phyloP scores from a whole-genome alignment of 108 stramenopile genomes.

The Parmales sp. region DNA sequence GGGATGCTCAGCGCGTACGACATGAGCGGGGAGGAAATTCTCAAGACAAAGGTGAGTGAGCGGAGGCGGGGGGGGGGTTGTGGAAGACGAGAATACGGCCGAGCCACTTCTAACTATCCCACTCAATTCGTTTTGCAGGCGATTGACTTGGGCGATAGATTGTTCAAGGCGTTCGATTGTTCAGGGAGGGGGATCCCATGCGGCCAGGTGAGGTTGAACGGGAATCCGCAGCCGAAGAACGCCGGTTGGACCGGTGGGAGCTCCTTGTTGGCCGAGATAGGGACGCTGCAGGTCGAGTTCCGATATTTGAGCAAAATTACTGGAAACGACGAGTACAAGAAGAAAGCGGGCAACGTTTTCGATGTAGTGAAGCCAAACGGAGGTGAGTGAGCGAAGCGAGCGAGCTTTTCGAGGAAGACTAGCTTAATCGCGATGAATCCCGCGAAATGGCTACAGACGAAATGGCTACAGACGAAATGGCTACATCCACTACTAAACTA shows the following conservation, averaged over 20 bases:
- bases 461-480: too few relatives aligned
- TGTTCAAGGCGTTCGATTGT: slow-evolving; percentile 48
- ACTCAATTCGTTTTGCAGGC: too few relatives aligned
- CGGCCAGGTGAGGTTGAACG: slow-evolving; percentile 39
- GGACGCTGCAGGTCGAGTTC: slow-evolving; percentile 84
- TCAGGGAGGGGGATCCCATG: slow-evolving; percentile 42
- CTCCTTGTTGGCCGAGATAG: slow-evolving; percentile 61
- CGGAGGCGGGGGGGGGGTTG: too few relatives aligned
- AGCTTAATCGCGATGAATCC: too few relatives aligned
- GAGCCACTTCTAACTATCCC: too few relatives aligned
- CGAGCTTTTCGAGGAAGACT: background rate
- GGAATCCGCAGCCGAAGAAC: slow-evolving; percentile 30
- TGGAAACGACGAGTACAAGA: slow-evolving; percentile 52
- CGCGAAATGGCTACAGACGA: too few relatives aligned
- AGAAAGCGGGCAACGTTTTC: slow-evolving; percentile 57
- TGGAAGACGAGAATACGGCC: too few relatives aligned
- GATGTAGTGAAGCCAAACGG: slow-evolving; percentile 45
- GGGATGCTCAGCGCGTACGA: slow-evolving; percentile 87
- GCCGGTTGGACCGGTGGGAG: slow-evolving; percentile 39
- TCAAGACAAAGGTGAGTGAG: too few relatives aligned
- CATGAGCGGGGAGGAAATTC: slow-evolving; percentile 37
- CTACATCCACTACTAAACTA: too few relatives aligned
- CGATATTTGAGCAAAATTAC: slow-evolving; percentile 61
- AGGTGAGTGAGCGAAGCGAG: background rate
- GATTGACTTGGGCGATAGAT: too few relatives aligned